These are phyloP conservation scores for Phytomonas francai DNA, from an alignment of 208 protist genomes.

Conservation along the genomic window DNA sequence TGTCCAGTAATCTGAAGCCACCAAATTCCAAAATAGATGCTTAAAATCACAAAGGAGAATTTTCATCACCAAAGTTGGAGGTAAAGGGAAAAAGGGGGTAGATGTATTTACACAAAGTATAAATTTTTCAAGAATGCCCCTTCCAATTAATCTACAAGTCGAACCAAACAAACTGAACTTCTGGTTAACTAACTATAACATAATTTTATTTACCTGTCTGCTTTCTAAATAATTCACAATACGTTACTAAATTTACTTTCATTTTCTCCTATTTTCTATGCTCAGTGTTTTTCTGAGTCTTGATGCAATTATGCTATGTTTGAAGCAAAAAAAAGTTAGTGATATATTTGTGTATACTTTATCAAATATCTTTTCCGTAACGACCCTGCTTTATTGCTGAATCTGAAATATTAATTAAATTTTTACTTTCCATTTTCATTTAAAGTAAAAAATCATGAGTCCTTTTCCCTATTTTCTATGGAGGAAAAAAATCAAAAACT, in stretches of 20 bases:
- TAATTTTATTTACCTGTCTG: background rate
- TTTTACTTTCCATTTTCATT: background rate
- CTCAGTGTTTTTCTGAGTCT: background rate
- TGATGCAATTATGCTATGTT: background rate
- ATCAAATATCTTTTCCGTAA: background rate
- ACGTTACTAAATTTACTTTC: background rate
- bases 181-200: background rate
- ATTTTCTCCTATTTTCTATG: background rate
- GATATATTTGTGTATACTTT: background rate
- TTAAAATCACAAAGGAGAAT: background rate
- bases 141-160: conserved; percentile 1
- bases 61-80: background rate
- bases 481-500: background rate
- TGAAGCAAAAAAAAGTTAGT: background rate
- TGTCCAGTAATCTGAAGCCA: background rate
- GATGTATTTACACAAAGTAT: background rate
- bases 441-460: background rate
- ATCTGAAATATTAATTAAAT: background rate
- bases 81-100: conserved; percentile 1
- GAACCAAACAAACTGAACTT: conserved; percentile 3
- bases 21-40: background rate
- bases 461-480: background rate
- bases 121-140: background rate
- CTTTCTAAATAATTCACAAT: background rate
- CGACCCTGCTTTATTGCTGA: background rate